A percentile compares a stretch with the other conserved stretches of the same genome.
These are phyloP conservation scores for Eustoma russellianum DNA, from an alignment of 257 asterid genomes.

Conservation along the genomic window DNA sequence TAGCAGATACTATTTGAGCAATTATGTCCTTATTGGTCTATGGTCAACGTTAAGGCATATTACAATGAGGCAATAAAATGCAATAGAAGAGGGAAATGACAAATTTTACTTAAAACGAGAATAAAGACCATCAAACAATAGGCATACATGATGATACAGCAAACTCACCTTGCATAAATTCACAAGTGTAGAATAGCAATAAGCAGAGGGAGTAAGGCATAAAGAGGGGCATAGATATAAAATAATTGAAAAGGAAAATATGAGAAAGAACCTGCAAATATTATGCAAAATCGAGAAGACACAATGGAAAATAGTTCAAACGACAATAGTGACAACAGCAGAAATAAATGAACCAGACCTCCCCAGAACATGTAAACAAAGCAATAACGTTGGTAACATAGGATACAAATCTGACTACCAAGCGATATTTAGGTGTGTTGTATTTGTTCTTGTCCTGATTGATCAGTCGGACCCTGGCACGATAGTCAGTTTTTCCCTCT, in stretches of 20 bases:
- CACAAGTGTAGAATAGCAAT: background rate
- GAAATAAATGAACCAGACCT: background rate
- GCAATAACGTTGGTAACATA: background rate
- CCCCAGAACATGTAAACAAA: background rate
- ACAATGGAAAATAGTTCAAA: background rate
- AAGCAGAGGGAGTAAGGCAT: too few relatives aligned
- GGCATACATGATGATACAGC: background rate
- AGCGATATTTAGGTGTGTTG: conserved; percentile 66
- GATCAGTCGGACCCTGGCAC: conserved; percentile 64
- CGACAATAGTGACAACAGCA: background rate
- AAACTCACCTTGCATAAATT: background rate
- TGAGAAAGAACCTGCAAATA: background rate
- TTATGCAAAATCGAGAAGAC: too few relatives aligned
- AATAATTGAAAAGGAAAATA: background rate
- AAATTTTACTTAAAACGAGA: background rate
- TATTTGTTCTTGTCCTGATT: conserved; percentile 70
- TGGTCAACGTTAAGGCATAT: conserved; percentile 22
- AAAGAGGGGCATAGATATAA: background rate
- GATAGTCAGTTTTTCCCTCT: conserved; percentile 74
- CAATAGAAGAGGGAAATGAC: background rate
- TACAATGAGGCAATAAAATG: background rate
- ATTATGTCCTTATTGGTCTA: conserved; percentile 61
- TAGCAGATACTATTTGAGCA: conserved; percentile 61
- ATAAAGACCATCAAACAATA: background rate
- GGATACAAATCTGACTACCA: conserved; percentile 72